These are phyloP conservation scores for Sporothrix dimorphospora DNA, from an alignment of 2,329 filamentous ascomycete genomes.

Conservation along the genomic window DNA sequence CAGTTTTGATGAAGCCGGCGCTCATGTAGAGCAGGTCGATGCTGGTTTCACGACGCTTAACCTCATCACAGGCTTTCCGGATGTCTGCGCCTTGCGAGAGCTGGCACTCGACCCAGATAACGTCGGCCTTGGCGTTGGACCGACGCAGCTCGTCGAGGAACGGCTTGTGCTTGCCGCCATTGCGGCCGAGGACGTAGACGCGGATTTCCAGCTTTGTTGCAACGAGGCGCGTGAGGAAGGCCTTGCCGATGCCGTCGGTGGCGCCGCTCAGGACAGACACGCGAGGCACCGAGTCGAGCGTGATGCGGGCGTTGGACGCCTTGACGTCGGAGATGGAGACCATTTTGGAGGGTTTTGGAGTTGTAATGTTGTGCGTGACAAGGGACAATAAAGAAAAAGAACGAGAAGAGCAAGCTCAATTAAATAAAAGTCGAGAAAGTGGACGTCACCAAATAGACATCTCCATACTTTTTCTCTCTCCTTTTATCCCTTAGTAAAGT, in stretches of 20 bases:
- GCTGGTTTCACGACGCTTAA: constrained; percentile 7
- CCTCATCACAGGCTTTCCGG: background rate
- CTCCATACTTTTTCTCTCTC: background rate
- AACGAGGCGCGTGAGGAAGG: constrained; percentile 6
- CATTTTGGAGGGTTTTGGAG: background rate
- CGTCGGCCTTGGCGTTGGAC: background rate
- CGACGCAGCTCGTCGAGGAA: constrained; percentile 19
- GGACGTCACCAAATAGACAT: background rate
- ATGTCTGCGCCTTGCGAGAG: constrained; percentile 2
- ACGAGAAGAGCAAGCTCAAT: background rate
- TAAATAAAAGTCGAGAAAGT: background rate
- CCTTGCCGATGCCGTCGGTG: constrained; percentile 27
- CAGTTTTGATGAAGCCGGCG: constrained; percentile 15
- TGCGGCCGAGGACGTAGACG: constrained; percentile 21
- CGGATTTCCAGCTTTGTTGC: constrained; percentile 15
- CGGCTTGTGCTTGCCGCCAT: constrained; percentile 19
- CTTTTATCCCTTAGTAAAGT: background rate
- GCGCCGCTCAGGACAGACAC: constrained; percentile 3
- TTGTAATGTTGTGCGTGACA: background rate
- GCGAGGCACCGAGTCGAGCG: constrained; percentile 5
- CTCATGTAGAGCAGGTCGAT: constrained; percentile 24
- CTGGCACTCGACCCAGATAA: constrained; percentile 23
- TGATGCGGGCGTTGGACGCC: constrained; percentile 21
- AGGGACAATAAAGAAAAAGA: background rate
- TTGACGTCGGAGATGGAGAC: constrained; percentile 23